A percentile compares a stretch with the other conserved stretches of the same genome.
These are phyloP conservation scores for Diplotaxis tenuifolia DNA, from an alignment of 345 rosid species.

Conservation along the genomic window DNA sequence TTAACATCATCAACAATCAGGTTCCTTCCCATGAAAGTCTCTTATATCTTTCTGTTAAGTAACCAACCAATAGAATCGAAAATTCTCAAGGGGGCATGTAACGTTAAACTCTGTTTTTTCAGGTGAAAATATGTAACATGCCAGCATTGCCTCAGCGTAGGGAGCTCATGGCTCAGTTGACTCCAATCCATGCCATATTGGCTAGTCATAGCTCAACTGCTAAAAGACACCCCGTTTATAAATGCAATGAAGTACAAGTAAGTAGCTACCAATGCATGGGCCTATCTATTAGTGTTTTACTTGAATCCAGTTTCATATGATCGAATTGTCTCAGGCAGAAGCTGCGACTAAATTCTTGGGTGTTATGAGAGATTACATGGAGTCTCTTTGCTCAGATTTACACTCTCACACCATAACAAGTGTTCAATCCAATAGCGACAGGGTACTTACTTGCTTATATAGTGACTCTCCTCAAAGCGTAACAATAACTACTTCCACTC, in stretches of 20 bases:
- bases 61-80: background rate
- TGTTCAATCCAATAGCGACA: conserved; percentile 88
- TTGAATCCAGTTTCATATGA: background rate
- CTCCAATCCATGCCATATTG: conserved; percentile 68
- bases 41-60: conserved; percentile 2
- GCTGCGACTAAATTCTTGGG: conserved; percentile 69
- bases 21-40: conserved; percentile 35
- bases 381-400: conserved; percentile 80
- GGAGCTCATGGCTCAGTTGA: conserved; percentile 72
- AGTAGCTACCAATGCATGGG: conserved; percentile 8
- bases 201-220: conserved; percentile 57
- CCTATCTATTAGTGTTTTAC: conserved; percentile 11
- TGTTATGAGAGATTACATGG: conserved; percentile 74
- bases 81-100: conserved; percentile 5
- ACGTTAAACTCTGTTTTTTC: conserved; percentile 24
- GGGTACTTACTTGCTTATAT: conserved; percentile 45
- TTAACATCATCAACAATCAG: conserved; percentile 79
- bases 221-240: conserved; percentile 73
- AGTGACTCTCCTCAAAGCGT: conserved; percentile 1
- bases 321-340: conserved; percentile 25
- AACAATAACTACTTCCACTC: background rate
- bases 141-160: conserved; percentile 59
- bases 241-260: conserved; percentile 88
- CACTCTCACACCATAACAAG: conserved; percentile 86
- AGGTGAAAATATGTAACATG: conserved; percentile 42